Base-by-base conservation (phyloP, 2,329 filamentous ascomycete genomes). In the Curvularia spicifera region DNA sequence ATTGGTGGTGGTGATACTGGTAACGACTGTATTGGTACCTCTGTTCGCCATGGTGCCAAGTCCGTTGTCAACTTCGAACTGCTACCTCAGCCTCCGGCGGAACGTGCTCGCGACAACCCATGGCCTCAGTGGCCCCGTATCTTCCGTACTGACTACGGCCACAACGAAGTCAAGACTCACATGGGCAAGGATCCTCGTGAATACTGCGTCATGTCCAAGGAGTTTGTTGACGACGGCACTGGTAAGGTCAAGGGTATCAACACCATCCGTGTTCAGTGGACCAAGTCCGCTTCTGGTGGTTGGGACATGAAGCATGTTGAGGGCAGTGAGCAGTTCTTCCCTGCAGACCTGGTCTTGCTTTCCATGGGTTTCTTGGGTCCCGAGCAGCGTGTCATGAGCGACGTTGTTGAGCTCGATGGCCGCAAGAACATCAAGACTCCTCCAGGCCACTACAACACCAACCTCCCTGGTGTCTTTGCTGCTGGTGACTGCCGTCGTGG, bases 241-340 rank as follows among this genome's bases (percentile, higher is more conserved):
- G 93, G 93, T 75, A 89, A 89, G 65, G 92, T 98, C 74, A 96
- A 93, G 83, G 94, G 94, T 64, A 97, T 98, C 84, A 97, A 95
- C 80, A 97, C 93, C 43, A 87, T 95, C 58, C 92, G 94, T 53
- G 93, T 98, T 43, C 93, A 97, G 78, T 98, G 94, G 94, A 95
- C 92, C 69, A 95, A 93, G 84, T 91, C 88, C 53, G 85, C 91
- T 28, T 89, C 87, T 61, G 93, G 93, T 66, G 93, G 93, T 44
- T 98, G 94, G 94, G 94, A 97, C 79, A 97, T 98, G 93, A 97
- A 97, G 85, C 94, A 96, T 78, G 84, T 96, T 31, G 93, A 97
- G 67, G 93, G 91, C 37, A 94, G 90, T 61, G 91, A 96, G 82
- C 88, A 97, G 76, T 96, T 96, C 85, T 97, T 97, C 89, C 92